phyloP scores from a whole-genome alignment of 345 rosid genomes.

The Rubroshorea leprosula region DNA sequence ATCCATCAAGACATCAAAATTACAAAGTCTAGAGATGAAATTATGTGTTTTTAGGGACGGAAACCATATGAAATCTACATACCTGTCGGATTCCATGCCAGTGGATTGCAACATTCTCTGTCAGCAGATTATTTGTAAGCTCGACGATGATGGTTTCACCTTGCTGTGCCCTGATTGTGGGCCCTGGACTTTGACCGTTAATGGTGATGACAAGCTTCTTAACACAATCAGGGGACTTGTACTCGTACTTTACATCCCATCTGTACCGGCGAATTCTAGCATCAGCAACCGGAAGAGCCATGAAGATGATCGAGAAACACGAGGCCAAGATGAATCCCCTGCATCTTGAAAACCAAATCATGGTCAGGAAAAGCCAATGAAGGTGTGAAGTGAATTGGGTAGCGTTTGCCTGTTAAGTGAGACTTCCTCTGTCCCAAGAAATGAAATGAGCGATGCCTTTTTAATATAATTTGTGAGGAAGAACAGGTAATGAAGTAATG shows the following conservation, averaged over 20 bases:
- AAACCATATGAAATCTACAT: background rate
- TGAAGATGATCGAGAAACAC: background rate
- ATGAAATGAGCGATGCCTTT: no score
- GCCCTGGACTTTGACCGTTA: slow-evolving; percentile 64
- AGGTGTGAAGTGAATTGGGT: no score
- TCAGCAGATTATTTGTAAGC: slow-evolving; percentile 52
- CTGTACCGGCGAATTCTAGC: slow-evolving; percentile 38
- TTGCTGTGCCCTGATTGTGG: slow-evolving; percentile 50
- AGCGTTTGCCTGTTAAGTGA: no score
- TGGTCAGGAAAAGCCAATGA: no score
- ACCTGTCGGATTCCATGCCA: slow-evolving; percentile 90
- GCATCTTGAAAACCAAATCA: no score
- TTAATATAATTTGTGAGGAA: no score
- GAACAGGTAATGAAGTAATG: no score
- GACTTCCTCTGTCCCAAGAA: no score
- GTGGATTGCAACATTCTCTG: slow-evolving; percentile 57
- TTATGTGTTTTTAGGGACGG: no score
- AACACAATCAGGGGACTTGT: slow-evolving; percentile 55
- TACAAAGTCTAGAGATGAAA: no score
- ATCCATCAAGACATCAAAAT: no score
- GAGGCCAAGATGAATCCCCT: background rate
- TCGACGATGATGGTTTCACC: slow-evolving; percentile 67
- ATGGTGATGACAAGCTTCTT: slow-evolving; percentile 57
- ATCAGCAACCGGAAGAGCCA: background rate
- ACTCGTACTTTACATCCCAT: slow-evolving; percentile 71